phyloP scores from a whole-genome alignment of 1,284 basidiomycete species.

The Rhodotorula sp. region DNA sequence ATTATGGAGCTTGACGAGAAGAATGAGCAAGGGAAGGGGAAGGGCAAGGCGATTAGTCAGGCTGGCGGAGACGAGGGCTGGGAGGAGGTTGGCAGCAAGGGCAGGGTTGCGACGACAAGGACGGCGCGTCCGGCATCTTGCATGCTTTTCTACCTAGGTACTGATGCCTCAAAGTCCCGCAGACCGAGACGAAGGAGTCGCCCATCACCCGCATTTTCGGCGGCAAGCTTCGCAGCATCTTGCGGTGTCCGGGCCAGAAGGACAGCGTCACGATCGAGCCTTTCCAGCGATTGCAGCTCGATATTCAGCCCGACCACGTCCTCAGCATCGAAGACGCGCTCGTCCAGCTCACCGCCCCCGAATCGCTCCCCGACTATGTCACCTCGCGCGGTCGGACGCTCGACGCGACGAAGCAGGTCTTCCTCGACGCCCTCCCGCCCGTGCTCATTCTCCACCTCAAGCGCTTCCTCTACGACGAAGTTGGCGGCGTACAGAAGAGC shows the following conservation, averaged over 20 bases:
- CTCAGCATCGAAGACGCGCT: constrained; percentile 81
- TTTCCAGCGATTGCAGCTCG: constrained; percentile 83
- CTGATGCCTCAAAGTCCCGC: not conserved
- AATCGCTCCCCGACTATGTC: constrained; percentile 60
- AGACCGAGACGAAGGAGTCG: constrained; percentile 78
- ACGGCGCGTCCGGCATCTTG: constrained; percentile 58
- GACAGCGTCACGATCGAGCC: constrained; percentile 90
- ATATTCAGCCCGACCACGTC: constrained; percentile 80
- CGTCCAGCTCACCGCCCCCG: constrained; percentile 72
- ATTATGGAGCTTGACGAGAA: constrained; percentile 58
- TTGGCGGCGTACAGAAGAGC: constrained; percentile 79
- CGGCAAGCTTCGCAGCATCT: constrained; percentile 84
- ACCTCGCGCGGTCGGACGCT: constrained; percentile 58
- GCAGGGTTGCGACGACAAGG: constrained; percentile 76
- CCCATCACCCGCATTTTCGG: constrained; percentile 91
- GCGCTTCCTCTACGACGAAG: constrained; percentile 84
- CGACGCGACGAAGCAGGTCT: constrained; percentile 83
- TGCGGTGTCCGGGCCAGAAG: constrained; percentile 73
- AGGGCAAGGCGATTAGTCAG: constrained; percentile 57
- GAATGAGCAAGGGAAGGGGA: constrained; percentile 80
- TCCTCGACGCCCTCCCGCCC: constrained; percentile 80
- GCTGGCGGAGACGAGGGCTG: constrained; percentile 59
- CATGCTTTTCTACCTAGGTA: not conserved
- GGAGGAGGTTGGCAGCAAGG: constrained; percentile 91
- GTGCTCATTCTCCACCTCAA: constrained; percentile 90